Conservation (phyloP, 768 basidiomycete genomes). For the Pilatotrama ljubarskyi region DNA sequence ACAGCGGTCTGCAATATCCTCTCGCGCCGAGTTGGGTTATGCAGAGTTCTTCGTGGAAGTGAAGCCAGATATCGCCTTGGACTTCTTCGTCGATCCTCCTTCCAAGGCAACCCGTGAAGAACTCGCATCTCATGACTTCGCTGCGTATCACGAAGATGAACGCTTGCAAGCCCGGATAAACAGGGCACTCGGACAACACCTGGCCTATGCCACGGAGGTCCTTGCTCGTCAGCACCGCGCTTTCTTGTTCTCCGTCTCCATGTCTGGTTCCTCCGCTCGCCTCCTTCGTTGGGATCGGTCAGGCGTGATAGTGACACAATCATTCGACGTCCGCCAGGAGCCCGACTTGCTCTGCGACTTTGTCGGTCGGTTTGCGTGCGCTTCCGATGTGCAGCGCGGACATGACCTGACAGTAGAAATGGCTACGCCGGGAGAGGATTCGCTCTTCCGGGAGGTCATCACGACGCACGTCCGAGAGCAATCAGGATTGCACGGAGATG, state of each 20-base stretch:
- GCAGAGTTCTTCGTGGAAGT: slow-evolving; percentile 18
- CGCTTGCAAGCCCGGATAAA: too few relatives aligned
- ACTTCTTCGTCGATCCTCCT: slow-evolving; percentile 14
- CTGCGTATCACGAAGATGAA: too few relatives aligned
- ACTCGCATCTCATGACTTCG: too few relatives aligned
- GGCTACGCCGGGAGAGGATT: neutral
- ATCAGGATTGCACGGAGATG: neutral
- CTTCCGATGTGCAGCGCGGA: slow-evolving; percentile 26
- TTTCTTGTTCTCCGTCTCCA: slow-evolving; percentile 31
- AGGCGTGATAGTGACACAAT: slow-evolving; percentile 32
- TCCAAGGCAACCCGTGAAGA: neutral
- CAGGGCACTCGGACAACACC: neutral
- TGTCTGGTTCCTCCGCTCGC: slow-evolving; percentile 29
- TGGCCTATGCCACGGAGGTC: neutral
- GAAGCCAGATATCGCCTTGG: neutral
- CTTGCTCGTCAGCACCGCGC: slow-evolving; percentile 32
- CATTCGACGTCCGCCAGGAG: slow-evolving; percentile 28
- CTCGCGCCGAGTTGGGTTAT: slow-evolving; percentile 1
- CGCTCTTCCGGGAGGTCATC: neutral
- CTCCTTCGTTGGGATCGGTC: slow-evolving; percentile 36
- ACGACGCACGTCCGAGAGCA: neutral
- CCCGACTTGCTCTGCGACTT: slow-evolving; percentile 30
- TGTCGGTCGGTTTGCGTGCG: slow-evolving; percentile 30
- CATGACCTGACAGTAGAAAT: slow-evolving; percentile 20
- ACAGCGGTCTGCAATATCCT: neutral